These are phyloP conservation scores for Sisymbrium irio DNA, from an alignment of 345 rosid genomes.

Conservation along the genomic window DNA sequence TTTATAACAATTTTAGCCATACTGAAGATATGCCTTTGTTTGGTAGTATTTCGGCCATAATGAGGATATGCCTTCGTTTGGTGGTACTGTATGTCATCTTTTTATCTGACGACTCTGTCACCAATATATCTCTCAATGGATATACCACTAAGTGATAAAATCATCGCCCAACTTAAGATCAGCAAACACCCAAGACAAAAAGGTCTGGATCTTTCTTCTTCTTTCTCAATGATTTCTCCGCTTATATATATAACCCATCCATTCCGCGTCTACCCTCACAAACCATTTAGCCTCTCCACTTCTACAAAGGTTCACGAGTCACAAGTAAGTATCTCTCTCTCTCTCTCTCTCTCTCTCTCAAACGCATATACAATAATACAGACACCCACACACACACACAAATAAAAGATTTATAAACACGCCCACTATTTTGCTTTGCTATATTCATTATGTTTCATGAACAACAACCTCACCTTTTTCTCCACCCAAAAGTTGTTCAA, in stretches of 20 bases:
- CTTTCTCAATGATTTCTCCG: conserved; percentile 8
- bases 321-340: conserved; percentile 11
- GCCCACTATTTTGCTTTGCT: background rate
- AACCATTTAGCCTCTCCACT: conserved; percentile 21
- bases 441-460: background rate
- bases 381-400: too few relatives aligned
- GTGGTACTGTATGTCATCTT: background rate
- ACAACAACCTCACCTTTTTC: background rate
- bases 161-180: background rate
- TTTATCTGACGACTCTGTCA: background rate
- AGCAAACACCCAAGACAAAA: conserved; percentile 19
- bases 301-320: conserved; percentile 11
- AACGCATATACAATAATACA: background rate
- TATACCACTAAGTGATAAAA: conserved; percentile 15
- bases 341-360: background rate
- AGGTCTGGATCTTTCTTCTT: background rate
- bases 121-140: background rate
- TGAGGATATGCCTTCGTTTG: conserved; percentile 4
- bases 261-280: conserved; percentile 15
- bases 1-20: background rate
- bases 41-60: background rate
- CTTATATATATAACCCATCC: conserved; percentile 30
- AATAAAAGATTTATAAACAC: background rate
- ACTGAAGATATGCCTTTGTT: background rate
- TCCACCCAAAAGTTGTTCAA: conserved; percentile 13